phyloP scores from a whole-genome alignment of 768 basidiomycete species.

The Kwoniella pini region DNA sequence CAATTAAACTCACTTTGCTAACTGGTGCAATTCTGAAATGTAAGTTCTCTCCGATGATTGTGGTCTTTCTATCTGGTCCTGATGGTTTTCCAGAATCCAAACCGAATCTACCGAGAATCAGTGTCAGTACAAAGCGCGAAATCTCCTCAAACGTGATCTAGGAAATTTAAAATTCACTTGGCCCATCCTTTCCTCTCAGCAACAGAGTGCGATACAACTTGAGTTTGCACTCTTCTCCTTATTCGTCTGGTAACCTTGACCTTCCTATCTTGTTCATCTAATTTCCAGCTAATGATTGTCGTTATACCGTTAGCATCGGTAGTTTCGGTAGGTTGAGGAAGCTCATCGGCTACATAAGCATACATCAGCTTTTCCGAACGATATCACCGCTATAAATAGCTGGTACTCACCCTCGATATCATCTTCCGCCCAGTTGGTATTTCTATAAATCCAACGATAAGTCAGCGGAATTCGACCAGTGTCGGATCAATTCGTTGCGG shows the following conservation, averaged over 20 bases:
- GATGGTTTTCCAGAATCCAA: conserved; percentile 80
- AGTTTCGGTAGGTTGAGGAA: conserved; percentile 63
- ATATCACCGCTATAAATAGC: too few species aligned
- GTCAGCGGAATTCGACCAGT: not conserved
- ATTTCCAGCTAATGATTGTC: conserved; percentile 74
- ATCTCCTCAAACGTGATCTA: not conserved
- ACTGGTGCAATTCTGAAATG: conserved; percentile 63
- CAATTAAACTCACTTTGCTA: conserved; percentile 64
- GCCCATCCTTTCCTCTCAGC: conserved; percentile 91
- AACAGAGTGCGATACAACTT: conserved; percentile 88
- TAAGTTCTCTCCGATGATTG: conserved; percentile 77
- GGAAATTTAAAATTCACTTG: conserved; percentile 55
- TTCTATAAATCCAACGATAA: conserved; percentile 2
- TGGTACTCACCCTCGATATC: conserved; percentile 29
- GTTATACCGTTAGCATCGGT: conserved; percentile 81
- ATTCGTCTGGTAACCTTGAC: conserved; percentile 90
- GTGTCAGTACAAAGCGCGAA: not conserved
- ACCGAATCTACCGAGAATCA: conserved; percentile 67
- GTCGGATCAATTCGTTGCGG: not conserved
- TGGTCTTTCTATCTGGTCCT: conserved; percentile 87
- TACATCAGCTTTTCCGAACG: too few species aligned
- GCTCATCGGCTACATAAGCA: conserved; percentile 29
- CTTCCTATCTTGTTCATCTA: conserved; percentile 92
- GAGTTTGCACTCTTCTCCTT: conserved; percentile 82
- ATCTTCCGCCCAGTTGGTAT: conserved; percentile 47